Base-by-base conservation (phyloP, 371 early-diverging fungal species). In the Fennellomyces sp. region DNA sequence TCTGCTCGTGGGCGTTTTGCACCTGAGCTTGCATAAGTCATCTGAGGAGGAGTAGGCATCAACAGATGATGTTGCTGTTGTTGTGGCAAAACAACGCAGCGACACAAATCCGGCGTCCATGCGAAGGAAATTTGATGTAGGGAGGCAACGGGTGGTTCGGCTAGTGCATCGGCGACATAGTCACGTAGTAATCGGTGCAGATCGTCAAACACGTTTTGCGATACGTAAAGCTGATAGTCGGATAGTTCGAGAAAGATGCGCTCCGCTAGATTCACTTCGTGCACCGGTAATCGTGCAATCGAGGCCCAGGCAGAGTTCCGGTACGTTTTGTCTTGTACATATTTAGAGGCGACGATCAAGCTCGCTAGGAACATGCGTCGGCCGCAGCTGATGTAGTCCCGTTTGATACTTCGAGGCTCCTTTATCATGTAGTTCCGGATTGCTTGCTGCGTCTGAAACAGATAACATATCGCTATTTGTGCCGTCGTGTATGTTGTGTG, bases 241-340 rank as follows among this genome's bases (percentile, higher is more conserved):
- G 91, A 80, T 58, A 90, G 66, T 17, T 80, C 67, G 33, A 93
- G 61, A 66, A 92, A 92, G 39, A 79, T 78, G 13, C 85, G 74
- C 67, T 92, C 93, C 66, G 90, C 90, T 21, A 80, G 69, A 72
- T 88, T 86, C 60, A 93, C 85, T 75, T 92, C 89, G n/a, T 70
- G 48, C 11, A 88, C 81, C 5, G 88, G 83, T n/a, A 92, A 68
- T 38, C 88, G 83, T 21, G 93, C 89, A 38, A 93, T 86, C 68
- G 88, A 87, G 52, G 89, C 85, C 93, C 92, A 92, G 6, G 91
- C 89, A 59, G 84, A 83, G 78, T 91, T 92, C 15, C 91, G 87
- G 63, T 88, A 92, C 35, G 91, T 87, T 61, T 85, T 80, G 63
- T 92, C 93, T 59, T 84, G 85, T 33, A 90, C 86, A 66, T 88